These are phyloP conservation scores for Isabelozyma pseudorhagii DNA, from an alignment of 805 yeast genomes.

Conservation along the genomic window DNA sequence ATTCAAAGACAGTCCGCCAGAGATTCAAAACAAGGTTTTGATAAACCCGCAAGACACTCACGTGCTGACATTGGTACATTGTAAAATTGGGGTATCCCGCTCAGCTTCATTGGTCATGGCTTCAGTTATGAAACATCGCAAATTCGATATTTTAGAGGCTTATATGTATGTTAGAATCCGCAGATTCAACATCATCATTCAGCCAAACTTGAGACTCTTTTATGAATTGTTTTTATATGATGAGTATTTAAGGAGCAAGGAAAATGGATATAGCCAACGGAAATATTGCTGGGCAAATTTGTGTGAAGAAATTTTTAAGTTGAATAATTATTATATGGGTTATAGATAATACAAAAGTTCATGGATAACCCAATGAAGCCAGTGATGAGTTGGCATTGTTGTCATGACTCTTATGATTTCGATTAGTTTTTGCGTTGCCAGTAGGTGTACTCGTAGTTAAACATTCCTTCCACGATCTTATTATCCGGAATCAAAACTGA, in stretches of 20 bases:
- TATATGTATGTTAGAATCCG: constrained; percentile 36
- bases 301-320: constrained; percentile 25
- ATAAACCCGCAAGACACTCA: constrained; percentile 7
- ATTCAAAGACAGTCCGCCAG: constrained; percentile 24
- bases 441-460: constrained; percentile 56
- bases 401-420: too few species aligned
- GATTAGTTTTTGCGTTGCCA: constrained; percentile 38
- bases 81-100: constrained; percentile 41
- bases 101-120: constrained; percentile 42
- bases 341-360: neutral
- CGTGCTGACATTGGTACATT: constrained; percentile 27
- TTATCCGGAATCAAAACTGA: constrained; percentile 16
- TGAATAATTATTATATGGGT: constrained; percentile 24
- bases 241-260: constrained; percentile 14
- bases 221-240: constrained; percentile 33
- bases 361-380: too few species aligned
- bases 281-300: constrained; percentile 26
- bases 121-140: constrained; percentile 31
- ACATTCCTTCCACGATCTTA: constrained; percentile 39
- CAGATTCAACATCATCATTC: constrained; percentile 39
- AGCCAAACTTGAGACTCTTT: constrained; percentile 38
- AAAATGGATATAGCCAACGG: constrained; percentile 6
- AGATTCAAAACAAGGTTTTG: constrained; percentile 24
- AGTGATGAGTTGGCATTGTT: too few species aligned
- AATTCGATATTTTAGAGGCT: constrained; percentile 28